Conservation (phyloP, 441 rosid species). For the Eugenia klotzschiana region DNA sequence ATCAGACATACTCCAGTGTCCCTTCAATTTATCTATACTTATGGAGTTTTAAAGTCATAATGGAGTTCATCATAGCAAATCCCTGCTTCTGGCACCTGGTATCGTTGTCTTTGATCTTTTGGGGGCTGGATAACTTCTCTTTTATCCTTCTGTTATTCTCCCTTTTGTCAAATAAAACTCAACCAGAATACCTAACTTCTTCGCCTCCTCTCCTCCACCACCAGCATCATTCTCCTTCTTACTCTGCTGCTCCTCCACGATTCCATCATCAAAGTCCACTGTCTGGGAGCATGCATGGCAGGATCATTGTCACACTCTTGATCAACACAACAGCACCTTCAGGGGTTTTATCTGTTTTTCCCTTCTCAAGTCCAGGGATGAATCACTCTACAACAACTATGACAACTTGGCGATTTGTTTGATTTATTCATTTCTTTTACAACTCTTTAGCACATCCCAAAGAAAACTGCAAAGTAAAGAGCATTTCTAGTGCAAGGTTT, state of each 20-base stretch:
- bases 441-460: not conserved
- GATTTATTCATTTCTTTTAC: too few relatives aligned
- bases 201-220: constrained; percentile 12
- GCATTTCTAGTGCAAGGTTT: too few relatives aligned
- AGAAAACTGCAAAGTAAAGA: too few relatives aligned
- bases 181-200: constrained; percentile 64
- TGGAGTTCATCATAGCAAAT: too few relatives aligned
- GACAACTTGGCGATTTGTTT: not conserved
- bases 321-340: not conserved
- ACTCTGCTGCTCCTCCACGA: constrained; percentile 34
- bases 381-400: not conserved
- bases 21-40: too few relatives aligned
- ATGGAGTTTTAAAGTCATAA: too few relatives aligned
- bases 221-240: constrained; percentile 8
- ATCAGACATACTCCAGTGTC: too few relatives aligned
- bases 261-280: constrained; percentile 38
- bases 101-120: too few relatives aligned
- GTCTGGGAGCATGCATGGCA: not conserved
- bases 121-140: too few relatives aligned
- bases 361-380: not conserved
- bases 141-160: too few relatives aligned
- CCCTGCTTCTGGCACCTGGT: too few relatives aligned
- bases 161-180: constrained; percentile 84
- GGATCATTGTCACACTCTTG: not conserved
- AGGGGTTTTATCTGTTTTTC: not conserved